Percentiles rank a stretch among this genome's conserved stretches.
Evolutionary conservation across 352 stramenopile genomes (phyloP).

Genomic region (Detonula confervacea): DNA sequence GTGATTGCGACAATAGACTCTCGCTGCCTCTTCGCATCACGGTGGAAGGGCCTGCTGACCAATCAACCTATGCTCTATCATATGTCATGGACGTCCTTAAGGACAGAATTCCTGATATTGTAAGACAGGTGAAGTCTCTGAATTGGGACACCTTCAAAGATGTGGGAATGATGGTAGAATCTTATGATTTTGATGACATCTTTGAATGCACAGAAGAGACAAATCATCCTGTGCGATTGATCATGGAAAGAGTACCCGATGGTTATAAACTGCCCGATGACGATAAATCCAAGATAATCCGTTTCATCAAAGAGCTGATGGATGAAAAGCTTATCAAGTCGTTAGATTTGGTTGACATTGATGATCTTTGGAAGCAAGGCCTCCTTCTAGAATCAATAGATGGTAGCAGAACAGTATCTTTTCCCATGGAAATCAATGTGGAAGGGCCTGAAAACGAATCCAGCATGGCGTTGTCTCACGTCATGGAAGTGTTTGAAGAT

Average conservation of each 20-base stretch:
- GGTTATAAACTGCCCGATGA: not conserved
- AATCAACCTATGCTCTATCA: conserved; percentile 10
- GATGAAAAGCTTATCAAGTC: conserved; percentile 2
- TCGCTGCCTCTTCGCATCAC: not conserved
- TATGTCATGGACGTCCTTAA: conserved; percentile 4
- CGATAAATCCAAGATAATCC: not conserved
- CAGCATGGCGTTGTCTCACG: not conserved
- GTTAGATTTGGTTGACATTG: not conserved
- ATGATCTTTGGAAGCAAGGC: not conserved
- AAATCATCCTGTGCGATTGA: too few relatives aligned
- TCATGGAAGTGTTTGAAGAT: not conserved
- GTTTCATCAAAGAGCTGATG: conserved; percentile 1
- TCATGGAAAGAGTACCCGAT: not conserved
- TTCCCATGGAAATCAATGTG: not conserved
- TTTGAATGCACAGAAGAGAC: too few relatives aligned
- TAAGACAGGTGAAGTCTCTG: not conserved
- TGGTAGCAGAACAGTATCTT: too few relatives aligned
- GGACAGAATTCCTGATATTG: not conserved
- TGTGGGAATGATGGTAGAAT: too few relatives aligned
- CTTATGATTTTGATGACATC: too few relatives aligned
- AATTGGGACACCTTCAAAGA: not conserved
- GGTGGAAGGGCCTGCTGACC: not conserved
- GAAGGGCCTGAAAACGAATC: not conserved
- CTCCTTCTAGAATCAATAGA: not conserved
- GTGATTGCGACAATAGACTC: not conserved